A percentile compares a stretch with the other conserved stretches of the same genome.
Evolutionary conservation across 768 basidiomycete genomes (phyloP).

Genomic region (Kwoniella europaea): DNA sequence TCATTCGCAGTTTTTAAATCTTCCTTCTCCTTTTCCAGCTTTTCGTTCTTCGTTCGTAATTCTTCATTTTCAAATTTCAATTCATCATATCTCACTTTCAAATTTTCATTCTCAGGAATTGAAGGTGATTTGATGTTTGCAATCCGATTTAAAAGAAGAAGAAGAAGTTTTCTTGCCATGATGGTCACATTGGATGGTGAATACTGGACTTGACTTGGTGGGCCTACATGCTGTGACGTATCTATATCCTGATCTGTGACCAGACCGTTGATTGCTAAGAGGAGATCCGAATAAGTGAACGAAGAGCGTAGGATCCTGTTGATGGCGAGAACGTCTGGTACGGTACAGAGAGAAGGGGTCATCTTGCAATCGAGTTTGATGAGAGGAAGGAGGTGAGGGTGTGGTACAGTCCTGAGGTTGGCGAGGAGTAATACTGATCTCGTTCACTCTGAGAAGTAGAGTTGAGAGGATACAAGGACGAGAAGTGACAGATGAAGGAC

Average conservation of each 20-base stretch:
- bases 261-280: not conserved
- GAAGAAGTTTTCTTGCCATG: not conserved
- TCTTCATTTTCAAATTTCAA: not conserved
- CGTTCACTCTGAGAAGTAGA: too few relatives aligned
- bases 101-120: too few relatives aligned
- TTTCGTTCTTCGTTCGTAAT: not conserved
- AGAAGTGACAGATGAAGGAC: too few relatives aligned
- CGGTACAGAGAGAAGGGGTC: too few relatives aligned
- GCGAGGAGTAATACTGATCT: too few relatives aligned
- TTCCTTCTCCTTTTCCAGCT: not conserved
- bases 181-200: not conserved
- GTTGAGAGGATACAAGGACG: too few relatives aligned
- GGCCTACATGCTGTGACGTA: not conserved
- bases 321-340: too few relatives aligned
- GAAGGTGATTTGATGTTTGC: conserved; percentile 2
- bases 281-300: too few relatives aligned
- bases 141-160: not conserved
- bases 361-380: too few relatives aligned
- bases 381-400: too few relatives aligned
- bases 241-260: not conserved
- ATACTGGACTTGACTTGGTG: not conserved
- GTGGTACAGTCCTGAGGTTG: too few relatives aligned
- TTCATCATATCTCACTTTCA: not conserved
- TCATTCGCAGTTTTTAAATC: not conserved
- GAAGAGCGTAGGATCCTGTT: too few relatives aligned